A percentile compares a stretch with the other conserved stretches of the same genome.
Conservation (phyloP, 2,329 filamentous ascomycete species). For the Xylariaceae sp. region DNA sequence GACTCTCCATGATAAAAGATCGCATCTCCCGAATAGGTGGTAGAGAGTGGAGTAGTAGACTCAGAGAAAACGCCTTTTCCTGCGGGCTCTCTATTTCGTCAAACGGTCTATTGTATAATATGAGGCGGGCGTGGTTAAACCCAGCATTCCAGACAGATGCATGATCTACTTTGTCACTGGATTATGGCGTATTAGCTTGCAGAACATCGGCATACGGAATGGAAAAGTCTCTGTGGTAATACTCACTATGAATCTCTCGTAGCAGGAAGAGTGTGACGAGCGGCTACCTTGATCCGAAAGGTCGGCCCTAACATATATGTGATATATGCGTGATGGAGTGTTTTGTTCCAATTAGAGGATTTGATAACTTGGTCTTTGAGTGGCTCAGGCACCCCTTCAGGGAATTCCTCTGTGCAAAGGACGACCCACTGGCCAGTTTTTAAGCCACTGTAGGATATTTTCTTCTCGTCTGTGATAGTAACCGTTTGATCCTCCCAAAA, state of each 20-base stretch:
- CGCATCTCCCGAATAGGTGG: slow-evolving; percentile 60
- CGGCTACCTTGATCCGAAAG: slow-evolving; percentile 19
- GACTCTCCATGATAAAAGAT: slow-evolving; percentile 39
- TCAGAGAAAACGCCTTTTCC: slow-evolving; percentile 48
- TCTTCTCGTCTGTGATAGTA: slow-evolving; percentile 2
- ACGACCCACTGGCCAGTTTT: slow-evolving; percentile 26
- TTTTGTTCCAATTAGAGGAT: too few species aligned
- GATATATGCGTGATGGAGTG: slow-evolving; percentile 26
- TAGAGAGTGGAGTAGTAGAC: slow-evolving; percentile 52
- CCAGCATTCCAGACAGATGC: background rate
- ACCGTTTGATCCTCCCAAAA: slow-evolving; percentile 9
- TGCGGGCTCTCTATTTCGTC: slow-evolving; percentile 43
- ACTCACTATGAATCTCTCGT: too few species aligned
- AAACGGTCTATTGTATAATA: slow-evolving; percentile 53
- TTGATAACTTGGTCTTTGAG: background rate
- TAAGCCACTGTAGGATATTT: background rate
- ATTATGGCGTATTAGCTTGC: too few species aligned
- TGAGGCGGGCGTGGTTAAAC: slow-evolving; percentile 18
- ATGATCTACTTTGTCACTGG: slow-evolving; percentile 2
- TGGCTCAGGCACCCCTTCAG: background rate
- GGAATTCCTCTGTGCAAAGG: slow-evolving; percentile 11
- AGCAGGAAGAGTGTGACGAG: slow-evolving; percentile 17
- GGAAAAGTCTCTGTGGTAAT: too few species aligned
- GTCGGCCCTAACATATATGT: background rate
- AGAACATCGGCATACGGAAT: too few species aligned